Percentiles rank a stretch among this genome's conserved stretches.
These are phyloP conservation scores for Acacia pycnantha DNA, from an alignment of 331 rosid genomes.

Conservation along the genomic window DNA sequence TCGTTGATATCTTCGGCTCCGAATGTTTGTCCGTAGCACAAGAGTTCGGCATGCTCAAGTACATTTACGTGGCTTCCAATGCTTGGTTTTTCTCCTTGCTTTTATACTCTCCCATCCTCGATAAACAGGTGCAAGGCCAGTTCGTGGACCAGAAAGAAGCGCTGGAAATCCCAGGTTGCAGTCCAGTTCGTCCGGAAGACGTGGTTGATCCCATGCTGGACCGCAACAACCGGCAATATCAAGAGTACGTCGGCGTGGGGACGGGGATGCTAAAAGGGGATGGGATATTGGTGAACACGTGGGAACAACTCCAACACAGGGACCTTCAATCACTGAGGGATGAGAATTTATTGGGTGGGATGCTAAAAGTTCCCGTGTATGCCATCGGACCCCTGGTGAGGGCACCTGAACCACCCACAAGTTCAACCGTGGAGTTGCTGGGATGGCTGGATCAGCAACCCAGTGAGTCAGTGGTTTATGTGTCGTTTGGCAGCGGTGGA, in stretches of 20 bases:
- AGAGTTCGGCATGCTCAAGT: slow-evolving; percentile 35
- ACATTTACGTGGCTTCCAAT: slow-evolving; percentile 4
- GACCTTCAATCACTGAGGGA: slow-evolving; percentile 35
- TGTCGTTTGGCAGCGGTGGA: slow-evolving; percentile 59
- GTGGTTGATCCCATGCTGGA: slow-evolving; percentile 44
- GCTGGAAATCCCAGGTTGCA: slow-evolving; percentile 30
- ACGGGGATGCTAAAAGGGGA: slow-evolving; percentile 21
- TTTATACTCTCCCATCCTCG: slow-evolving; percentile 15
- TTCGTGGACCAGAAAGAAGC: slow-evolving; percentile 15
- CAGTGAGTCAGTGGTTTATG: slow-evolving; percentile 38
- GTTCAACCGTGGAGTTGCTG: slow-evolving; percentile 9
- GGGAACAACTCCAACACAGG: slow-evolving; percentile 38
- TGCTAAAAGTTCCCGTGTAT: slow-evolving; percentile 34
- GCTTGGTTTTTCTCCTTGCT: slow-evolving; percentile 32
- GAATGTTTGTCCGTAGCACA: slow-evolving; percentile 23
- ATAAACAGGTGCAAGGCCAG: slow-evolving; percentile 12
- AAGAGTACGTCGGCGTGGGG: slow-evolving; percentile 16
- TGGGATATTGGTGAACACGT: slow-evolving; percentile 49
- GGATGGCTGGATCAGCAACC: slow-evolving; percentile 46
- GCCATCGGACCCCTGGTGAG: slow-evolving; percentile 43
- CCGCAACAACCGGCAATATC: slow-evolving; percentile 29
- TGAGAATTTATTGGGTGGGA: slow-evolving; percentile 9
- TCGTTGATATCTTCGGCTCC: slow-evolving; percentile 41
- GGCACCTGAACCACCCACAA: neutral
- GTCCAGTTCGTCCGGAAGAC: slow-evolving; percentile 31